Evolutionary conservation across 202 grass and related monocot species (phyloP), one percentile per base, ranked within the genome.

Genomic region (Saccharum hybrid): DNA sequence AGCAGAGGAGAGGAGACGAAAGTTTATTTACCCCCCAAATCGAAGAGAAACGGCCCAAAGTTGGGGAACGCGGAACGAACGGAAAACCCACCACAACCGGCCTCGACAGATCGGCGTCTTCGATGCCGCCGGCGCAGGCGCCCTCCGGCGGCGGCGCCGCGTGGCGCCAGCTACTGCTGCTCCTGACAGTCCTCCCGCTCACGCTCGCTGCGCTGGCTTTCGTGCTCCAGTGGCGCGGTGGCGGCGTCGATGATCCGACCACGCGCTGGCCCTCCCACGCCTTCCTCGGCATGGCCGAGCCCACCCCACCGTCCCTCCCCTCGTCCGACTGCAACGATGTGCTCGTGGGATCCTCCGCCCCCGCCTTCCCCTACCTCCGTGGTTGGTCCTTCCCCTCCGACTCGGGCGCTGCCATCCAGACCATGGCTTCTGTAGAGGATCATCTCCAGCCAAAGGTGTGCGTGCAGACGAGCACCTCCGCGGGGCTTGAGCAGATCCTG

Each of bases 401-500:
- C 48, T 61, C 82, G 43, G 88, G 90, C 75, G 83, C 49, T 68
- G 83, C 41, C n/a, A 79, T 43, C 56, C 56, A 60, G n/a, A 9
- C 19, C 56, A 30, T 23, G 56, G n/a, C 11, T 31, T 63, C 60
- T 63, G 22, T 6, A 0, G 22, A 14, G 61, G 61, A 63, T 15
- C 26, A 7, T 14, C 23, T 31, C 64, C 72, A 61, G 10, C 92
- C 92, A 16, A 94, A 94, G 92, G 92, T 94, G 46, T 95, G 96
- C 66, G 88, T 95, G 73, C 86, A 87, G 74, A 93, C 92, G 33
- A 98, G 87, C 84, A 98, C 96, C 83, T 95, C 96, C 19, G 92
- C 92, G 4, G 85, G 92, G 61, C 87, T 98, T 59, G 92, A 98
- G 42, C 96, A 98, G 92, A 95, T 98, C 75, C 79, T 98, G n/a